These are phyloP conservation scores for Hansenula anomala DNA, from an alignment of 1,139 yeast species.

Conservation along the genomic window DNA sequence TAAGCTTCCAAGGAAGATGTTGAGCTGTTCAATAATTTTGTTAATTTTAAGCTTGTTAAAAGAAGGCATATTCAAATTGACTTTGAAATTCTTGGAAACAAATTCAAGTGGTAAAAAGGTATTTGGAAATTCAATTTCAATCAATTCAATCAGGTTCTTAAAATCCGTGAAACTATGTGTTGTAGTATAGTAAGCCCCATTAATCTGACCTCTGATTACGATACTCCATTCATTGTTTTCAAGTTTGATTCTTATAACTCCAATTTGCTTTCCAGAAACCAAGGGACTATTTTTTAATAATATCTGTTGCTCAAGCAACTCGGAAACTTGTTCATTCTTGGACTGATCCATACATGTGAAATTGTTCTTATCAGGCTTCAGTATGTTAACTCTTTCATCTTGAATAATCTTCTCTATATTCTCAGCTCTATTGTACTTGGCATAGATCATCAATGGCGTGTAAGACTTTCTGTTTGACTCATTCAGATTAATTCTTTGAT, in stretches of 20 bases:
- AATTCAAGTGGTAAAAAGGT: constrained; percentile 36
- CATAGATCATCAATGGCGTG: constrained; percentile 68
- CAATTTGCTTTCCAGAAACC: constrained; percentile 23
- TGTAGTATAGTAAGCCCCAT: constrained; percentile 9
- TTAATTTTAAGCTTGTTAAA: constrained; percentile 35
- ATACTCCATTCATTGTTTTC: constrained; percentile 24
- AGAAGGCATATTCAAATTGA: constrained; percentile 24
- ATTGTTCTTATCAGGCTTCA: constrained; percentile 37
- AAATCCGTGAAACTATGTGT: constrained; percentile 35
- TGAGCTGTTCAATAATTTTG: constrained; percentile 43
- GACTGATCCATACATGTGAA: constrained; percentile 50
- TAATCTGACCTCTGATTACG: constrained; percentile 19
- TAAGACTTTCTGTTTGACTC: constrained; percentile 52
- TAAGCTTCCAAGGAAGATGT: constrained; percentile 40
- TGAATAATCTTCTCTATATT: constrained; percentile 46
- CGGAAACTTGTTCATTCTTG: constrained; percentile 41
- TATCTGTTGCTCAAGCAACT: constrained; percentile 37
- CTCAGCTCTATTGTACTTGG: constrained; percentile 63
- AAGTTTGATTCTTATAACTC: constrained; percentile 31
- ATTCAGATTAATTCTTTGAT: constrained; percentile 51
- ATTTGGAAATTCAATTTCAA: constrained; percentile 33
- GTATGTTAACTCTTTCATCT: constrained; percentile 42
- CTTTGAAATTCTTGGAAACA: constrained; percentile 21
- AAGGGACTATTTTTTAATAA: constrained; percentile 28
- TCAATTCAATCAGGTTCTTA: constrained; percentile 27